Evolutionary conservation across 2,329 filamentous ascomycete genomes (phyloP).

Genomic region (Thyridium curvatum): DNA sequence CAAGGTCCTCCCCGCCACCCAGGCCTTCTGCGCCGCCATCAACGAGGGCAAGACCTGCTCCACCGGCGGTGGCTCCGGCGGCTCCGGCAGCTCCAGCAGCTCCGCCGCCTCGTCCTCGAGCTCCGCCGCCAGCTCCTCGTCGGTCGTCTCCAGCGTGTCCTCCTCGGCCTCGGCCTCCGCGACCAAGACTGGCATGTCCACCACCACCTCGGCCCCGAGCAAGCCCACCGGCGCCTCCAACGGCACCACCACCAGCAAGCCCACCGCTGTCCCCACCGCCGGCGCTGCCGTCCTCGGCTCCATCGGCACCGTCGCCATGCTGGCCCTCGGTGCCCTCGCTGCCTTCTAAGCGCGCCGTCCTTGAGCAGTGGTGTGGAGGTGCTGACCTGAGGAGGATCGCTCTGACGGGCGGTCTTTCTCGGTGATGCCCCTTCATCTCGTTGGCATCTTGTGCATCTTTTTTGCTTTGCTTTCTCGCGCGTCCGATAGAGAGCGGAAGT

Average conservation of each 20-base stretch:
- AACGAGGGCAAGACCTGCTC: conserved; percentile 35
- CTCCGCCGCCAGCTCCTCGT: conserved; percentile 1
- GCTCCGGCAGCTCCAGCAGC: neutral
- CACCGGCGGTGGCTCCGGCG: conserved; percentile 5
- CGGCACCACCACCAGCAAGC: conserved; percentile 1
- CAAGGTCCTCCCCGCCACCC: conserved; percentile 34
- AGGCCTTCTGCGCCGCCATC: conserved; percentile 55
- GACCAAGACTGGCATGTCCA: conserved; percentile 1
- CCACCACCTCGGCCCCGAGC: conserved; percentile 2
- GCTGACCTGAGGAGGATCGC: neutral
- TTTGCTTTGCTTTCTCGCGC: too few species aligned
- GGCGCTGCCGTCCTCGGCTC: conserved; percentile 8
- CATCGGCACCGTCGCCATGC: conserved; percentile 11
- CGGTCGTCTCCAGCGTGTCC: neutral
- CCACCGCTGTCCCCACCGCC: conserved; percentile 2
- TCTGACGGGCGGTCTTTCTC: too few species aligned
- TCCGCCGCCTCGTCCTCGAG: conserved; percentile 1
- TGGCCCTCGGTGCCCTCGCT: conserved; percentile 12
- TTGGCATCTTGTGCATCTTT: too few species aligned
- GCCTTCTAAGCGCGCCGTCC: conserved; percentile 7
- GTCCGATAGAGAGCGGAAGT: too few species aligned
- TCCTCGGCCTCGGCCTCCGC: conserved; percentile 1
- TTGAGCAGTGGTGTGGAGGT: too few species aligned
- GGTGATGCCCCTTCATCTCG: too few species aligned
- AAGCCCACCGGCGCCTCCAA: conserved; percentile 1